These are phyloP conservation scores for Neurospora cerealis DNA, from an alignment of 495 filamentous ascomycete genomes.

Conservation along the genomic window DNA sequence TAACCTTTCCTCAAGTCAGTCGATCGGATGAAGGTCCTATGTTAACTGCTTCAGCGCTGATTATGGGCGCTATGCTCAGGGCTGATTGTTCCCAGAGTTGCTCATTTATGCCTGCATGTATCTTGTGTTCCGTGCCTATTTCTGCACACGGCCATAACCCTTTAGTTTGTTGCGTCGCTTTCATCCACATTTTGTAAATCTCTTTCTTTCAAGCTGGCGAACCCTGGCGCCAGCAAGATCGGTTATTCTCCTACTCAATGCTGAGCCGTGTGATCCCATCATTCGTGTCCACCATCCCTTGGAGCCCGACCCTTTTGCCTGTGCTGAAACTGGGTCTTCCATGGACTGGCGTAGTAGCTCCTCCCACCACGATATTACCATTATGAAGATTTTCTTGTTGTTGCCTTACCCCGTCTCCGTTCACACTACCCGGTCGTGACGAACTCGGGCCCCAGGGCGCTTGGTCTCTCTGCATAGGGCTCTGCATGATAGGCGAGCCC, in stretches of 20 bases:
- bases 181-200: background rate
- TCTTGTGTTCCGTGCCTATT: background rate
- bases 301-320: slow-evolving; percentile 60
- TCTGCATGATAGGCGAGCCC: slow-evolving; percentile 83
- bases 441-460: slow-evolving; percentile 53
- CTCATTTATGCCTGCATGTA: background rate
- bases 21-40: background rate
- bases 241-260: slow-evolving; percentile 14
- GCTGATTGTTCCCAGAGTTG: background rate
- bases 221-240: background rate
- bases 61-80: background rate
- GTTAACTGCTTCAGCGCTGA: background rate
- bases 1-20: background rate
- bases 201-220: background rate
- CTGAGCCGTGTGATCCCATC: slow-evolving; percentile 98
- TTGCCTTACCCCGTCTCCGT: slow-evolving; percentile 37
- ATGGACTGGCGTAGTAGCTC: background rate
- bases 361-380: slow-evolving; percentile 11
- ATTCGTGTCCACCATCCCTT: slow-evolving; percentile 92
- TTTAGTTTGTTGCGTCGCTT: background rate
- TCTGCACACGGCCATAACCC: background rate
- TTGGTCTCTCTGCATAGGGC: slow-evolving; percentile 58
- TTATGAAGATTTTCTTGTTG: slow-evolving; percentile 15
- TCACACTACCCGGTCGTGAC: slow-evolving; percentile 49
- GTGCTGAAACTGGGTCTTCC: background rate